Conservation (phyloP, 306 rosid species). For the Citrullus colocynthis region DNA sequence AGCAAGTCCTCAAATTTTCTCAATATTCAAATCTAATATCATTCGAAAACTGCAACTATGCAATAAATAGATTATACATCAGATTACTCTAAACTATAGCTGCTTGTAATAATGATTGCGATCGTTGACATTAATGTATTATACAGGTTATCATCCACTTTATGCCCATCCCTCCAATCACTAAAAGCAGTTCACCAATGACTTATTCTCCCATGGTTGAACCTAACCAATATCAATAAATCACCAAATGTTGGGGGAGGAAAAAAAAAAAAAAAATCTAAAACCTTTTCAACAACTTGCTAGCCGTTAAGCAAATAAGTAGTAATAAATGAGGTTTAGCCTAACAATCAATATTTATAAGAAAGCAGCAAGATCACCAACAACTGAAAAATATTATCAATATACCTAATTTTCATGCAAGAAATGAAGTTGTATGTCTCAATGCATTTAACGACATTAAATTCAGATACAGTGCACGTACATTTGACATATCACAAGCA, state of each 20-base stretch:
- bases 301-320: background rate
- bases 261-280: background rate
- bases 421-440: background rate
- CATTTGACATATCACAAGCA: constrained; percentile 89
- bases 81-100: background rate
- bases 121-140: background rate
- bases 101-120: background rate
- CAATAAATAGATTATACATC: background rate
- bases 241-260: background rate
- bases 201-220: background rate
- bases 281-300: background rate
- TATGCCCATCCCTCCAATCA: background rate
- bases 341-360: background rate
- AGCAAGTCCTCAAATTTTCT: background rate
- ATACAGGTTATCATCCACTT: background rate
- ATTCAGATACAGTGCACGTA: constrained; percentile 22
- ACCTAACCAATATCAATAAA: background rate
- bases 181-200: background rate
- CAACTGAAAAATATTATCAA: background rate
- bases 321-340: background rate
- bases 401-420: background rate
- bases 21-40: background rate
- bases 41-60: background rate
- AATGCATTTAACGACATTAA: background rate
- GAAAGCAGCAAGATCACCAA: background rate